Conservation (phyloP, 2,329 filamentous ascomycete species). For the Cladosporium sp. region DNA sequence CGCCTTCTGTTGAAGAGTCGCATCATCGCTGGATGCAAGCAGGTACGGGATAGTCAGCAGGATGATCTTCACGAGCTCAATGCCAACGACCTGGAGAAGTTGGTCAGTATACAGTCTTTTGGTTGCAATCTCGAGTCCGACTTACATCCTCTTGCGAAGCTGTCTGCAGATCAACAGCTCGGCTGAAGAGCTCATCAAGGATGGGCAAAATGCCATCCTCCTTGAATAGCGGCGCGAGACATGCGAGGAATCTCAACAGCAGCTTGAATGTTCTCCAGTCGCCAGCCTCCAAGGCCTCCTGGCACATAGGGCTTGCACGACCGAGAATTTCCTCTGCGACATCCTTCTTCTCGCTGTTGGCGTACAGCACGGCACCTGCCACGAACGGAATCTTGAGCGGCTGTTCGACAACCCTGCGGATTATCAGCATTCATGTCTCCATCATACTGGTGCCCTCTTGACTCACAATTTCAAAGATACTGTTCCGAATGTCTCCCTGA, state of each 20-base stretch:
- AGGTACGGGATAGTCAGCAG: conserved; percentile 90
- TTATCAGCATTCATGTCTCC: neutral
- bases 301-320: conserved; percentile 57
- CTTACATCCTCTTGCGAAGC: conserved; percentile 87
- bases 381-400: conserved; percentile 97
- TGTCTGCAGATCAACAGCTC: conserved; percentile 90
- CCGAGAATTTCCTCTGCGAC: conserved; percentile 67
- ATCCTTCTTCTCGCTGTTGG: conserved; percentile 73
- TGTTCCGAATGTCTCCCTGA: conserved; percentile 68
- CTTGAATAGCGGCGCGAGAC: conserved; percentile 73
- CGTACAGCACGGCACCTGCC: conserved; percentile 73
- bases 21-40: conserved; percentile 64
- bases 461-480: conserved; percentile 68
- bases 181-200: conserved; percentile 82
- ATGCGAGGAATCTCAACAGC: conserved; percentile 81
- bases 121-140: neutral
- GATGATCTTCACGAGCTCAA: conserved; percentile 95
- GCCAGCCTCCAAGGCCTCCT: conserved; percentile 65
- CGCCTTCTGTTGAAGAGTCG: conserved; percentile 68
- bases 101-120: conserved; percentile 15
- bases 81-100: conserved; percentile 50
- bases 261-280: conserved; percentile 91
- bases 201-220: conserved; percentile 82
- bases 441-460: neutral
- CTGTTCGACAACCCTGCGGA: conserved; percentile 68